A percentile compares a stretch with the other conserved stretches of the same genome.
Conservation (phyloP, 2,329 filamentous ascomycete species). For the Fusarium neocosmosporiellum region DNA sequence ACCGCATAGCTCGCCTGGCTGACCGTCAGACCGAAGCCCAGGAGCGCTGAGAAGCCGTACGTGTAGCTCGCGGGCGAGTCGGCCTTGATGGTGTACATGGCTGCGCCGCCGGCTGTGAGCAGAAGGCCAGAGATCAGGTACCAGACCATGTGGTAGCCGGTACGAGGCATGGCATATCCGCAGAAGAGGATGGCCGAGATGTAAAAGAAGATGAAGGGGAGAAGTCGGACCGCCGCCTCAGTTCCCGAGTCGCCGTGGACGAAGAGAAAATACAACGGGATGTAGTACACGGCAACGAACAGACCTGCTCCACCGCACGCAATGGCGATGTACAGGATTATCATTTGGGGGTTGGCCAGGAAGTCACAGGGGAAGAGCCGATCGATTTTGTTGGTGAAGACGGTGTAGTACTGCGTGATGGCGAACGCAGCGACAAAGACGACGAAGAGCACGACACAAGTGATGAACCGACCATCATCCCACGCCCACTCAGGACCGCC, state of each 20-base stretch:
- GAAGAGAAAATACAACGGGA: constrained; percentile 34
- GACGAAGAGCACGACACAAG: constrained; percentile 55
- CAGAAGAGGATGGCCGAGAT: constrained; percentile 20
- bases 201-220: constrained; percentile 35
- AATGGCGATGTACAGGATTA: constrained; percentile 30
- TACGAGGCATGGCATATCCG: constrained; percentile 24
- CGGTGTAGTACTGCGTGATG: constrained; percentile 53
- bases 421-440: constrained; percentile 49
- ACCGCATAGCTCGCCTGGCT: constrained; percentile 19
- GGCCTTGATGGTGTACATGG: constrained; percentile 1
- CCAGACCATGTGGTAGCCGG: constrained; percentile 13
- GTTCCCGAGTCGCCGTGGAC: constrained; percentile 24
- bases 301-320: constrained; percentile 15
- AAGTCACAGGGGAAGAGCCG: constrained; percentile 47
- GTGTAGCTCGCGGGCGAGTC: constrained; percentile 28
- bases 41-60: constrained; percentile 31
- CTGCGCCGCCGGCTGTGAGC: neutral
- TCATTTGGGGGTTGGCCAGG: constrained; percentile 39
- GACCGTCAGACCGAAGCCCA: constrained; percentile 27
- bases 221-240: constrained; percentile 29
- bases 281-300: constrained; percentile 30
- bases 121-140: neutral
- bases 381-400: constrained; percentile 42
- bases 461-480: constrained; percentile 57
- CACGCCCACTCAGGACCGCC: constrained; percentile 60